Conservation (phyloP, 192 early-diverging fungal genomes). For the Entrophospora sp. region DNA sequence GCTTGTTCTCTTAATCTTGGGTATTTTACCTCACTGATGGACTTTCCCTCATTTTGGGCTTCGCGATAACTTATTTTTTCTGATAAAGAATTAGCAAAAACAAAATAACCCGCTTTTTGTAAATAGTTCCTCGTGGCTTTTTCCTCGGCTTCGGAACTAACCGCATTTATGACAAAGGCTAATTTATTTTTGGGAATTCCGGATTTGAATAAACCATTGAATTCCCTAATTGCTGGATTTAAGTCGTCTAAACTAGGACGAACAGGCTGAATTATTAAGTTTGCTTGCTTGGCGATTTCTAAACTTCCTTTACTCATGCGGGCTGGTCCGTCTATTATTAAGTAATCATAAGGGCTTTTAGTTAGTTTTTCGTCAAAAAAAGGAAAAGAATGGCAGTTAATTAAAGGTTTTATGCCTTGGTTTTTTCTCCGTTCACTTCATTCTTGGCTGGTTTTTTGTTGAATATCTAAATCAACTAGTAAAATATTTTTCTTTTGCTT, state of each 20-base stretch:
- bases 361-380: not conserved
- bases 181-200: conserved; percentile 5
- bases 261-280: not conserved
- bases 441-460: conserved; percentile 10
- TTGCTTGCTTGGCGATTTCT: not conserved
- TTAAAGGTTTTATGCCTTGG: not conserved
- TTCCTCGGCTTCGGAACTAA: not conserved
- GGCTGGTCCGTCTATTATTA: conserved; percentile 7
- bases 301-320: not conserved
- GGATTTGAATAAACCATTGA: not conserved
- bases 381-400: not conserved
- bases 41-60: no score
- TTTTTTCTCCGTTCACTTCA: not conserved
- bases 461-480: conserved; percentile 8
- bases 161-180: not conserved
- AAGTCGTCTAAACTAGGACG: not conserved
- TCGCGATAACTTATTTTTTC: no score
- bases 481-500: not conserved
- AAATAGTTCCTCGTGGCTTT: not conserved
- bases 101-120: not conserved
- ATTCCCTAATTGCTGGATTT: not conserved
- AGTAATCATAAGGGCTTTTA: not conserved
- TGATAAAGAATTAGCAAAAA: no score
- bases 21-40: no score
- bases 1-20: no score